A percentile compares a stretch with the other conserved stretches of the same genome.
Conservation (phyloP, 1,284 basidiomycete genomes). For the Thelephora terrestris region DNA sequence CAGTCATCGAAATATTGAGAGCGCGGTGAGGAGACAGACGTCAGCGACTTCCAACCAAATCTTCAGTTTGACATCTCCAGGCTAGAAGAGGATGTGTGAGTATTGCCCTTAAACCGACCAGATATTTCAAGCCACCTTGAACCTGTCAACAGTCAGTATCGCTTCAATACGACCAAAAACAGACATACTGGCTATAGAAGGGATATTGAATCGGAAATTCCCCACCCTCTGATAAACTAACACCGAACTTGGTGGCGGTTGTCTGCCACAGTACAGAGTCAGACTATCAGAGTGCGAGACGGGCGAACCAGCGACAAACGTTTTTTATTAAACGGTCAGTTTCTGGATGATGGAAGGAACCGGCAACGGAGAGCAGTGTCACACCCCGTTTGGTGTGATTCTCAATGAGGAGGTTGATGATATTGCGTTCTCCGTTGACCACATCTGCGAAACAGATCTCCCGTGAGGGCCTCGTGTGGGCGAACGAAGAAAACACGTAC, state of each 20-base stretch:
- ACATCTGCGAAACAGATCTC: conserved; percentile 41
- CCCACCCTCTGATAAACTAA: conserved; percentile 50
- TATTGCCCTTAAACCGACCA: neutral
- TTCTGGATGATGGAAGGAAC: conserved; percentile 63
- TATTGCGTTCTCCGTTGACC: conserved; percentile 80
- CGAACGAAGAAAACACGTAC: conserved; percentile 38
- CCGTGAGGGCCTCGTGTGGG: conserved; percentile 3
- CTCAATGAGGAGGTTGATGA: conserved; percentile 55
- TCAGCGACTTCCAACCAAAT: conserved; percentile 72
- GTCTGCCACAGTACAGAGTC: conserved; percentile 31
- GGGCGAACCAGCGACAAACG: conserved; percentile 32
- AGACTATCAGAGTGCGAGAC: conserved; percentile 4
- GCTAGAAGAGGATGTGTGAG: conserved; percentile 26
- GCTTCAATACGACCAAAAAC: conserved; percentile 1
- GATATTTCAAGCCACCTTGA: conserved; percentile 37
- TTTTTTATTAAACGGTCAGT: conserved; percentile 64
- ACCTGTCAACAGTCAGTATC: conserved; percentile 29
- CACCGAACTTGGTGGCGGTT: conserved; percentile 49
- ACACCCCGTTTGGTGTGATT: conserved; percentile 72
- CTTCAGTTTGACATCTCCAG: conserved; percentile 71
- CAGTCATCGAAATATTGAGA: conserved; percentile 2
- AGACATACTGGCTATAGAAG: conserved; percentile 77
- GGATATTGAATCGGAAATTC: conserved; percentile 66
- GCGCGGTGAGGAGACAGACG: conserved; percentile 29
- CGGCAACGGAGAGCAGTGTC: conserved; percentile 61